phyloP scores from a whole-genome alignment of 179 eudicot genomes.

The Pouteria campechiana region DNA sequence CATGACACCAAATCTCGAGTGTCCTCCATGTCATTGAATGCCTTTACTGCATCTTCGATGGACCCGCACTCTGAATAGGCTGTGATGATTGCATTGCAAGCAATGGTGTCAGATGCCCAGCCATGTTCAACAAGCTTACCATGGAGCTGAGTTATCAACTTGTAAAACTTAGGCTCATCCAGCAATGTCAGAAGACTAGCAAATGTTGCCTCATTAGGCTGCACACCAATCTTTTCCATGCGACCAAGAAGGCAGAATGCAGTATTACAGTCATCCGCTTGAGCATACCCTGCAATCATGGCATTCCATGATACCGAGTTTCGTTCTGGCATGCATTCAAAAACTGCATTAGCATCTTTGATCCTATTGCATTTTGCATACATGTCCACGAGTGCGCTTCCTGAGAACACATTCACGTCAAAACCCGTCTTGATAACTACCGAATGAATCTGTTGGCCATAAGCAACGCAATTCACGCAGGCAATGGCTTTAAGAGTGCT shows the following conservation, averaged over 20 bases:
- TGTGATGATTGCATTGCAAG: conserved; percentile 54
- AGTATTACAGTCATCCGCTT: conserved; percentile 18
- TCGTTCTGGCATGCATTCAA: conserved; percentile 30
- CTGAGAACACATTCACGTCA: conserved; percentile 33
- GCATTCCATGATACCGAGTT: conserved; percentile 68
- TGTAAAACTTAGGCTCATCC: conserved; percentile 27
- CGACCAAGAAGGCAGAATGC: conserved; percentile 30
- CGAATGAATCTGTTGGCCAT: conserved; percentile 57
- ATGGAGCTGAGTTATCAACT: conserved; percentile 42
- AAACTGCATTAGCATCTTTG: conserved; percentile 44
- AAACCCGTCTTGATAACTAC: conserved; percentile 38
- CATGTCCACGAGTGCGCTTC: conserved; percentile 72
- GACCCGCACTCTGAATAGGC: conserved; percentile 67
- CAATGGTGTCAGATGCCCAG: conserved; percentile 27
- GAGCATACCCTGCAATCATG: conserved; percentile 62
- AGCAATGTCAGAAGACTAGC: conserved; percentile 63
- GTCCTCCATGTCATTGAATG: conserved; percentile 28
- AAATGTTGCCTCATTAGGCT: conserved; percentile 58
- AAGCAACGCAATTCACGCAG: conserved; percentile 15
- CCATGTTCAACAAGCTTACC: conserved; percentile 50
- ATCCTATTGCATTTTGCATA: conserved; percentile 58
- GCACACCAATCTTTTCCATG: conserved; percentile 44
- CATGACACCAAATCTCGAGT: conserved; percentile 59
- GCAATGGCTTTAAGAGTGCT: conserved; percentile 66
- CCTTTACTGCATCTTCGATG: conserved; percentile 42